Conservation (phyloP, 306 rosid species). For the Gillenia trifoliata region DNA sequence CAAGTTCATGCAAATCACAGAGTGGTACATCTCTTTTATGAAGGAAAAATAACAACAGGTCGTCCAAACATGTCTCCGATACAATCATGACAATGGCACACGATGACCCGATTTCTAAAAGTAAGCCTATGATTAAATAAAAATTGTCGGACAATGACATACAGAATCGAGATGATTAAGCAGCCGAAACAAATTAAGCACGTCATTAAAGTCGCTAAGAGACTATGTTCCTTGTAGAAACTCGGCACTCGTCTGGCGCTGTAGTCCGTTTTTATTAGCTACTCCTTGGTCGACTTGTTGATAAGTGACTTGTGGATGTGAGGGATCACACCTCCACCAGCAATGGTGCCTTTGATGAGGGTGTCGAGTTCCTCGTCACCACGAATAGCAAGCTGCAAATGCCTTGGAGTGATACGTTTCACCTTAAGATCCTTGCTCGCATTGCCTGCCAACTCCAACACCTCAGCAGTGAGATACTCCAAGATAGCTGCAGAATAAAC, state of each 20-base stretch:
- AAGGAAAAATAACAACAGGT: background rate
- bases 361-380: slow-evolving; percentile 76
- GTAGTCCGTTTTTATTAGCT: slow-evolving; percentile 17
- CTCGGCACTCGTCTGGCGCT: slow-evolving; percentile 4
- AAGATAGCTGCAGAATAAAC: slow-evolving; percentile 75
- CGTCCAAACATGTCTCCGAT: background rate
- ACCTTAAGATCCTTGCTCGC: slow-evolving; percentile 79
- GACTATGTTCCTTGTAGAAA: slow-evolving; percentile 13
- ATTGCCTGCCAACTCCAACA: slow-evolving; percentile 70
- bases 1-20: background rate
- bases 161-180: slow-evolving; percentile 24
- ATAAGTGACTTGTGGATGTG: slow-evolving; percentile 75
- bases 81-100: background rate
- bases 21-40: background rate
- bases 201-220: slow-evolving; percentile 18
- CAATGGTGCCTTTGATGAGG: slow-evolving; percentile 70
- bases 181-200: slow-evolving; percentile 23
- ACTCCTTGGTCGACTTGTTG: slow-evolving; percentile 75
- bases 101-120: background rate
- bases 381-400: slow-evolving; percentile 73
- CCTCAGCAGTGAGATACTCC: slow-evolving; percentile 80
- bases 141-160: slow-evolving; percentile 6
- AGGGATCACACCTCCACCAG: slow-evolving; percentile 75
- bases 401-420: slow-evolving; percentile 72
- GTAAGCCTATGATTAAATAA: background rate